phyloP scores from a whole-genome alignment of 1,284 basidiomycete species.

The Ganoderma leucocontextum region DNA sequence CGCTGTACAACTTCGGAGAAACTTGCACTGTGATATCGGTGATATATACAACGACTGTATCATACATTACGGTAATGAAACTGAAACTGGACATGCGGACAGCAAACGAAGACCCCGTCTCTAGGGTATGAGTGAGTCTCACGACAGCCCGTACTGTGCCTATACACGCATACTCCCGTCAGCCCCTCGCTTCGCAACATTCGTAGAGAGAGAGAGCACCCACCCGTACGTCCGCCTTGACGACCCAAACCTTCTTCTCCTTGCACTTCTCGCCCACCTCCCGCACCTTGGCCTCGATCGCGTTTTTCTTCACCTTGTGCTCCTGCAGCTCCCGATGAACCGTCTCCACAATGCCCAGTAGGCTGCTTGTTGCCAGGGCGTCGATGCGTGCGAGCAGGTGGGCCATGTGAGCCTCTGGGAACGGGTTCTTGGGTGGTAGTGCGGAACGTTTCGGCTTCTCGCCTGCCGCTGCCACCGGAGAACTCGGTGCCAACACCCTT shows the following conservation, averaged over 20 bases:
- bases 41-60: slow-evolving; percentile 22
- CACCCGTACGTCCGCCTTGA: slow-evolving; percentile 56
- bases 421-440: slow-evolving; percentile 60
- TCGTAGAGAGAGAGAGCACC: slow-evolving; percentile 11
- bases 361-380: slow-evolving; percentile 61
- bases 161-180: not conserved
- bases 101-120: not conserved
- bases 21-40: not conserved
- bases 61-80: slow-evolving; percentile 16
- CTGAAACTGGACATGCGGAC: not conserved
- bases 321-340: slow-evolving; percentile 72
- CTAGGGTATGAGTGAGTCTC: not conserved
- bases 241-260: slow-evolving; percentile 73
- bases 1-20: not conserved
- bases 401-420: slow-evolving; percentile 71
- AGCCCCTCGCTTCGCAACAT: not conserved
- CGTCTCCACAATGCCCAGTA: slow-evolving; percentile 74
- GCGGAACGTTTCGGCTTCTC: slow-evolving; percentile 43
- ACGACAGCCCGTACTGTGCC: slow-evolving; percentile 27
- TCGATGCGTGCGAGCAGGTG: slow-evolving; percentile 66
- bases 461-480: slow-evolving; percentile 18
- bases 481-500: slow-evolving; percentile 15
- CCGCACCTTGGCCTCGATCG: slow-evolving; percentile 80
- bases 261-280: slow-evolving; percentile 79
- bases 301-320: slow-evolving; percentile 80